Evolutionary conservation across 1,284 basidiomycete genomes (phyloP).

Genomic region (Ustilago loliicola): DNA sequence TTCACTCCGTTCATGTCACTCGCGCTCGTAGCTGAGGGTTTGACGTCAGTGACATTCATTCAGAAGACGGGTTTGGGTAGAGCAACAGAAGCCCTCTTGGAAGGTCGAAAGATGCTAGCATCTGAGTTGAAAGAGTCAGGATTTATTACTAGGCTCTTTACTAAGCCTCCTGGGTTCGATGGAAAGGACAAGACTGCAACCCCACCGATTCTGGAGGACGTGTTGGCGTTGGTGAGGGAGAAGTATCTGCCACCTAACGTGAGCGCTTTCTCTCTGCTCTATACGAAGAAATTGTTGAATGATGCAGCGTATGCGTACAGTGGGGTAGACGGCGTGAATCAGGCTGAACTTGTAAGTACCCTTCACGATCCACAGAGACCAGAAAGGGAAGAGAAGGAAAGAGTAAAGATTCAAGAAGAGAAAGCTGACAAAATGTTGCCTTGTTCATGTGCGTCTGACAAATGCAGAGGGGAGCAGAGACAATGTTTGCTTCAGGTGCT

Average conservation of each 20-base stretch:
- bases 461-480: slow-evolving; percentile 51
- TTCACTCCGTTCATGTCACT: slow-evolving; percentile 57
- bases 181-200: slow-evolving; percentile 34
- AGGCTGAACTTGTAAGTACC: slow-evolving; percentile 52
- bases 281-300: slow-evolving; percentile 56
- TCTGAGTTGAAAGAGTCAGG: slow-evolving; percentile 45
- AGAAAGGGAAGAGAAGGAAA: neutral
- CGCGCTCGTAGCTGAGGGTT: slow-evolving; percentile 53
- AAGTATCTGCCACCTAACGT: slow-evolving; percentile 49
- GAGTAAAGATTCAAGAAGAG: neutral
- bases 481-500: slow-evolving; percentile 49
- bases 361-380: neutral
- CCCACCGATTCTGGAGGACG: slow-evolving; percentile 43
- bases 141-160: slow-evolving; percentile 53
- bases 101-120: slow-evolving; percentile 51
- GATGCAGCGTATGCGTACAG: slow-evolving; percentile 48
- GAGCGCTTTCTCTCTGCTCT: slow-evolving; percentile 51
- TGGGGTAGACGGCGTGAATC: slow-evolving; percentile 43
- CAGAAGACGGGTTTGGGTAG: slow-evolving; percentile 52
- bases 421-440: neutral
- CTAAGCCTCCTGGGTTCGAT: slow-evolving; percentile 30
- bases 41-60: slow-evolving; percentile 49
- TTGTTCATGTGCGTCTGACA: neutral
- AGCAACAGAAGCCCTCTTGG: slow-evolving; percentile 53
- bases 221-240: slow-evolving; percentile 34